A percentile compares a stretch with the other conserved stretches of the same genome.
These are phyloP conservation scores for Kondoa subrosea DNA, from an alignment of 768 basidiomycete genomes.

Conservation along the genomic window DNA sequence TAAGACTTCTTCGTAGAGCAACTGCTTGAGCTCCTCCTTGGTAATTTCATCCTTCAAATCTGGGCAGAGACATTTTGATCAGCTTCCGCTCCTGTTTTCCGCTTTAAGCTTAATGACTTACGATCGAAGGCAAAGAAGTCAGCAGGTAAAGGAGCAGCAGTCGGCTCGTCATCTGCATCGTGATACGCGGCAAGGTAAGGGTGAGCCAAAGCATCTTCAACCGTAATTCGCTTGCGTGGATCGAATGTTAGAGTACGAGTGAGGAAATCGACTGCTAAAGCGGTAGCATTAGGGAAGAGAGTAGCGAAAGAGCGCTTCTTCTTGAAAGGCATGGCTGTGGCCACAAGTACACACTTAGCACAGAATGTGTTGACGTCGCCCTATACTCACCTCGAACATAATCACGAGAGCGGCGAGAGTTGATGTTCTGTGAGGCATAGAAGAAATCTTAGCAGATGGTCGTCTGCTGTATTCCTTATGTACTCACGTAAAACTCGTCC, in stretches of 20 bases:
- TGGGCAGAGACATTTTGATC: not conserved
- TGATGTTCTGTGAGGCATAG: constrained; percentile 49
- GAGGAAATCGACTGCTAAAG: constrained; percentile 45
- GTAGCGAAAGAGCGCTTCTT: constrained; percentile 60
- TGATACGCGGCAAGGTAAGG: constrained; percentile 70
- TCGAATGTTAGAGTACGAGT: constrained; percentile 67
- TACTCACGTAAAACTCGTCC: constrained; percentile 78
- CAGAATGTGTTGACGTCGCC: not conserved
- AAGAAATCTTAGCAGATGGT: no score
- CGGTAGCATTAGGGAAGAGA: constrained; percentile 42
- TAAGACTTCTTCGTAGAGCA: constrained; percentile 88
- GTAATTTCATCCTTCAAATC: constrained; percentile 89
- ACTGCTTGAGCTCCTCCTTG: constrained; percentile 83
- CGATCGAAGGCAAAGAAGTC: constrained; percentile 93
- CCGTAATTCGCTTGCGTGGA: constrained; percentile 67
- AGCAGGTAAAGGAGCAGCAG: constrained; percentile 82
- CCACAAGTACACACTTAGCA: not conserved
- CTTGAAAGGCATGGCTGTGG: constrained; percentile 70
- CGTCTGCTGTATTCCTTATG: no score
- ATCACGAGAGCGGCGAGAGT: constrained; percentile 73
- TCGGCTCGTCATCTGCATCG: constrained; percentile 91
- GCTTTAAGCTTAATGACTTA: not conserved
- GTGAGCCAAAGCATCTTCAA: constrained; percentile 69
- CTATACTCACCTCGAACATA: constrained; percentile 45
- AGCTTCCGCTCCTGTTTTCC: not conserved